Evolutionary conservation across 495 filamentous ascomycete species (phyloP), one percentile per base, ranked within the genome.

Genomic region (Tetracladium marchalianum): DNA sequence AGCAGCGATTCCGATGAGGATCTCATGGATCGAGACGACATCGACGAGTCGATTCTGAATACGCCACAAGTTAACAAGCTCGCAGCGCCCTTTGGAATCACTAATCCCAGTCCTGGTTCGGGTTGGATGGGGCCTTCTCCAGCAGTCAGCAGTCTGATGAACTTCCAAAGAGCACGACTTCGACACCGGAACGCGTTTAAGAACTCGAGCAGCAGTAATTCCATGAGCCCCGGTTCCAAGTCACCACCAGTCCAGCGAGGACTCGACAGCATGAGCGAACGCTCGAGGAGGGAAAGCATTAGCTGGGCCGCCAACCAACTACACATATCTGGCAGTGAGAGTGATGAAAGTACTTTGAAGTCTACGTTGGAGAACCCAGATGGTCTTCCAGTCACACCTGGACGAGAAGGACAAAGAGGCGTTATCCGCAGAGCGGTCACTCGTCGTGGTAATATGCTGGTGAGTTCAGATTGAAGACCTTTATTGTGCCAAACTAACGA

Each of bases 231-330:
- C 0, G 70, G 69, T 0, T 76, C 78, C 4, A 66, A 70, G 12
- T 85, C 81, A 24, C 79, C 80, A 31, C 79, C 82, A 1, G 65
- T 78, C 5, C 68, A 48, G 36, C 53, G 57, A 44, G 50, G 39
- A 42, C 42, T 83, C 56, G 76, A 78, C 46, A 78, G 75, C 39
- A 76, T 81, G 31, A 37, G 59, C 34, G 56, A 75, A 1, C 72
- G 79, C 33, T 68, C 80, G 1, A 72, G 89, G 34, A 69, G 90
- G 37, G 86, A 94, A 64, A 92, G 85, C 57, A 73, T 96, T 39
- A 90, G 85, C 53, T 72, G 89, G 65, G 87, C 85, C 11, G 89
- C 90, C 11, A 82, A 85, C 47, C 87, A 94, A 53, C 63, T 95
- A 33, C 84, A 89, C 54, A 77, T 94, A 37, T 93, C 87, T 2